Conservation (phyloP, 495 filamentous ascomycete species). For the Ascodesmis nigricans region DNA sequence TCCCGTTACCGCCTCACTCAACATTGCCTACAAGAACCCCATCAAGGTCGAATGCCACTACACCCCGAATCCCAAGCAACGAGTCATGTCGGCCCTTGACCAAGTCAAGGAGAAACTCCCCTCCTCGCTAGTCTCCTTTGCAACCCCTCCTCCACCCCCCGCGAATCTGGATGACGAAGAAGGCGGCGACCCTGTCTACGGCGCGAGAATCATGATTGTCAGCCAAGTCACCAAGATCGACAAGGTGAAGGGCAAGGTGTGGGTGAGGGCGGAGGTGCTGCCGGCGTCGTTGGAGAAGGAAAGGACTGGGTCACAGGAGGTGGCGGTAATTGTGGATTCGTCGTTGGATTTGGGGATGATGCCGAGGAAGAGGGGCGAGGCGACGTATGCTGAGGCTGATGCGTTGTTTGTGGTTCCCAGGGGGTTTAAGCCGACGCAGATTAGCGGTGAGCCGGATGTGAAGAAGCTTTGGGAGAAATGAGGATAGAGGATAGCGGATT, state of each 20-base stretch:
- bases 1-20: constrained; percentile 43
- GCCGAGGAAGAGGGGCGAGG: constrained; percentile 31
- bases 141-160: too few relatives aligned
- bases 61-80: constrained; percentile 24
- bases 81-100: too few relatives aligned
- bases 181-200: too few relatives aligned
- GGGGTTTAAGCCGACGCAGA: constrained; percentile 28
- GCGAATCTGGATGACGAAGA: too few relatives aligned
- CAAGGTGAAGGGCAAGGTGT: constrained; percentile 5
- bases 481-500: too few relatives aligned
- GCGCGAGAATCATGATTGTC: not conserved
- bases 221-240: not conserved
- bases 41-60: too few relatives aligned
- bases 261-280: constrained; percentile 13
- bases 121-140: too few relatives aligned
- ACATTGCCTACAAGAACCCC: constrained; percentile 34
- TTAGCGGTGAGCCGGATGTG: too few relatives aligned
- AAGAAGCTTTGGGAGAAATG: too few relatives aligned
- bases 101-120: too few relatives aligned
- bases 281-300: constrained; percentile 12
- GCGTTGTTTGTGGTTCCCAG: constrained; percentile 44
- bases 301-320: constrained; percentile 2
- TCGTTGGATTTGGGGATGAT: too few relatives aligned
- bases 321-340: not conserved
- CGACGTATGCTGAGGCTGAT: constrained; percentile 31